phyloP scores from a whole-genome alignment of 306 rosid genomes.

The Parietaria judaica region DNA sequence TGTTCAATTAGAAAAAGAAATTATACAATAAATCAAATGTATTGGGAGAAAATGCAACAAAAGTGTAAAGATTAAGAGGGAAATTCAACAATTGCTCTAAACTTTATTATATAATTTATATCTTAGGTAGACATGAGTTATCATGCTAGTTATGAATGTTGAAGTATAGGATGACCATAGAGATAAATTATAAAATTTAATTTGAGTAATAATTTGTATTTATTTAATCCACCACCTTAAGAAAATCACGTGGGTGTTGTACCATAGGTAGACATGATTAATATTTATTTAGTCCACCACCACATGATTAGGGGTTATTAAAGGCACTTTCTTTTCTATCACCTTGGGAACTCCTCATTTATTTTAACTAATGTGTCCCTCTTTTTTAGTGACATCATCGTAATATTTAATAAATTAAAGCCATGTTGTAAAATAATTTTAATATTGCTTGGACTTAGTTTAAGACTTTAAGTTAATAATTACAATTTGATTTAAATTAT shows the following conservation, averaged over 20 bases:
- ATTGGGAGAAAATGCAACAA: too few relatives aligned
- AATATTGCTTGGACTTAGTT: conserved; percentile 25
- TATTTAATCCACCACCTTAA: conserved; percentile 22
- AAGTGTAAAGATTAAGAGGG: too few relatives aligned
- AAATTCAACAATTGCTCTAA: too few relatives aligned
- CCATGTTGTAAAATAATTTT: conserved; percentile 48
- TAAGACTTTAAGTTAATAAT: conserved; percentile 24
- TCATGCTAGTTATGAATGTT: conserved; percentile 36
- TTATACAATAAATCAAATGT: too few relatives aligned
- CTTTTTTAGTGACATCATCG: conserved; percentile 24
- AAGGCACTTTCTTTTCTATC: conserved; percentile 25
- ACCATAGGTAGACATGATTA: conserved; percentile 13
- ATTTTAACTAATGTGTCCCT: conserved; percentile 3
- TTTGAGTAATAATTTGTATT: conserved; percentile 17
- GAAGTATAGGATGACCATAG: conserved; percentile 27
- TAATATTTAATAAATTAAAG: conserved; percentile 39
- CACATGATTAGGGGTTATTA: conserved; percentile 26
- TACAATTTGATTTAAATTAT: conserved; percentile 3
- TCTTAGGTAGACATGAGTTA: conserved; percentile 16
- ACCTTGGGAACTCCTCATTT: conserved; percentile 49
- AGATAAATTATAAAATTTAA: conserved; percentile 27
- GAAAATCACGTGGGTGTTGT: conserved; percentile 75
- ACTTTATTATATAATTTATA: too few relatives aligned
- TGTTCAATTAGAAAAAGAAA: too few relatives aligned
- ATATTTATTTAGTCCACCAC: conserved; percentile 10